A percentile compares a stretch with the other conserved stretches of the same genome.
These are phyloP conservation scores for Candida ponderosae DNA, from an alignment of 805 yeast genomes.

Conservation along the genomic window DNA sequence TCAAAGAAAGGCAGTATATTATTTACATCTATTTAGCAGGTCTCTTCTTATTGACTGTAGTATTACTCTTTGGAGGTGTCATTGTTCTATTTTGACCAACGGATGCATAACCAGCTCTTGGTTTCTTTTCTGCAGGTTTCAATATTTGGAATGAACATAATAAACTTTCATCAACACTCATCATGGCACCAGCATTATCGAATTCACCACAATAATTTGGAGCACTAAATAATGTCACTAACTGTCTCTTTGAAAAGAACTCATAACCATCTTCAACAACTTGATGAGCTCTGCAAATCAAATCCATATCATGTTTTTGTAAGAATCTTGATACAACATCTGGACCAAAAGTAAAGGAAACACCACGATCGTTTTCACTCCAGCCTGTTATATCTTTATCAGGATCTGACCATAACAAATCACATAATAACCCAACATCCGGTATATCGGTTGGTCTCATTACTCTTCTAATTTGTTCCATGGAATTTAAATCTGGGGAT, in stretches of 20 bases:
- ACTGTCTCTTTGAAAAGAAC: slow-evolving; percentile 91
- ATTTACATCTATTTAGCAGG: slow-evolving; percentile 31
- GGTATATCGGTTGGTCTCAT: slow-evolving; percentile 99
- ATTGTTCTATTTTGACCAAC: slow-evolving; percentile 41
- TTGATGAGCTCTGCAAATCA: slow-evolving; percentile 97
- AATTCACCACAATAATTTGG: slow-evolving; percentile 99
- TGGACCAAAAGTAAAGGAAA: slow-evolving; percentile 98
- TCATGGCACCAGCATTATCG: slow-evolving; percentile 99
- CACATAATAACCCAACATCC: slow-evolving; percentile 94
- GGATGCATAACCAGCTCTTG: slow-evolving; percentile 43
- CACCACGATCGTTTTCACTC: slow-evolving; percentile 99
- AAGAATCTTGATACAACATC: slow-evolving; percentile 94
- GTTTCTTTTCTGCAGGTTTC: slow-evolving; percentile 96
- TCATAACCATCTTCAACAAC: slow-evolving; percentile 99
- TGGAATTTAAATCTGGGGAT: slow-evolving; percentile 92
- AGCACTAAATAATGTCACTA: slow-evolving; percentile 91
- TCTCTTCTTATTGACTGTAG: slow-evolving; percentile 25
- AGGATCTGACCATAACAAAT: slow-evolving; percentile 96
- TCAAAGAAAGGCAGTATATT: no score
- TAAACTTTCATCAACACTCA: slow-evolving; percentile 95
- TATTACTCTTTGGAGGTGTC: slow-evolving; percentile 51
- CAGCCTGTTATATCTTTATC: slow-evolving; percentile 98
- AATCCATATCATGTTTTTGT: slow-evolving; percentile 96
- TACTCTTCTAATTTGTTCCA: slow-evolving; percentile 98
- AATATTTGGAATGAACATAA: slow-evolving; percentile 94